Percentiles rank a stretch among this genome's conserved stretches.
Evolutionary conservation across 331 rosid genomes (phyloP).

Genomic region (Rhamnella rubrinervis): DNA sequence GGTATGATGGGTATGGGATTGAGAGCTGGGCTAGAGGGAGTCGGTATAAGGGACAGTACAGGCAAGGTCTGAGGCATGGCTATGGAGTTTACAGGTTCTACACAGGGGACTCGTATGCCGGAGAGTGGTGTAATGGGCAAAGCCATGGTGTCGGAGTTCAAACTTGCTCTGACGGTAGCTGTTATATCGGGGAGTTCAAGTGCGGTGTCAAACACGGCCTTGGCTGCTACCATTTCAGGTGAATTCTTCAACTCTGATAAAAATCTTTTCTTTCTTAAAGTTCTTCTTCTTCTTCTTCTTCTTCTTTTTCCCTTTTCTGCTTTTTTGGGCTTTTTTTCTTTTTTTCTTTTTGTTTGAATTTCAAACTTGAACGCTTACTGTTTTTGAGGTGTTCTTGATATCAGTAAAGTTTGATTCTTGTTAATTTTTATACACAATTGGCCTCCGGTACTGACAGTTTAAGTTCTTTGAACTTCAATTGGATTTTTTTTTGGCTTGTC

Average conservation of each 20-base stretch:
- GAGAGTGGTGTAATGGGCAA: conserved; percentile 95
- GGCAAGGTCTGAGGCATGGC: conserved; percentile 83
- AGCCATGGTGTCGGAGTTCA: conserved; percentile 96
- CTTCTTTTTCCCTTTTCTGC: background rate
- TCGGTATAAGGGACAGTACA: conserved; percentile 78
- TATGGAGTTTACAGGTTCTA: conserved; percentile 79
- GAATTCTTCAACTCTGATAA: conserved; percentile 7
- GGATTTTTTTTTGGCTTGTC: too few relatives aligned
- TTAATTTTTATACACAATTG: background rate
- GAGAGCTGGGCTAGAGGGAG: conserved; percentile 96
- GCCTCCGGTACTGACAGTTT: too few relatives aligned
- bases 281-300: conserved; percentile 10
- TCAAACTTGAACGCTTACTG: too few relatives aligned
- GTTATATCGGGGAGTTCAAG: conserved; percentile 79
- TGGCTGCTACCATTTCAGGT: conserved; percentile 96
- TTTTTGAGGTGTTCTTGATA: conserved; percentile 1
- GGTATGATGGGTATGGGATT: conserved; percentile 85
- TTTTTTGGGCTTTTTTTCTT: background rate
- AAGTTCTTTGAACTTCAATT: too few relatives aligned
- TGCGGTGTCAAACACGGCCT: conserved; percentile 91
- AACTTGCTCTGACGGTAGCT: conserved; percentile 90
- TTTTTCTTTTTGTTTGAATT: background rate
- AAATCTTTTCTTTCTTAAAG: background rate
- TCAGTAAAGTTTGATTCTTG: background rate
- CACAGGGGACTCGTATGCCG: conserved; percentile 83